phyloP scores from a whole-genome alignment of 1,139 yeast genomes.

The Yarrowia galli region DNA sequence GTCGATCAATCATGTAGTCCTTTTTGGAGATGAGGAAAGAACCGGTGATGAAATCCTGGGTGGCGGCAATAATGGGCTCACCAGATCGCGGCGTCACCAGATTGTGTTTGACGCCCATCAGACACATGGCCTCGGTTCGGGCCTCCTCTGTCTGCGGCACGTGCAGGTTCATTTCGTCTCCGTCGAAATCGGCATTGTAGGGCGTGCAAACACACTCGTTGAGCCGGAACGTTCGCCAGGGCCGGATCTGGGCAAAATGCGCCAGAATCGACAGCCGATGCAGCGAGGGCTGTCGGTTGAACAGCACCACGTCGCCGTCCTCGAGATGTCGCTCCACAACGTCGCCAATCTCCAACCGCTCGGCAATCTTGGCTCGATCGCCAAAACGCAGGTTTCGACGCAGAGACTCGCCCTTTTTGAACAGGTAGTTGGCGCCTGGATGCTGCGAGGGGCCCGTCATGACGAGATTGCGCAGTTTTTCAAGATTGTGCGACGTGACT shows the following conservation, averaged over 20 bases:
- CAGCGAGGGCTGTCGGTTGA: conserved; percentile 97
- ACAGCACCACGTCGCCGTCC: conserved; percentile 94
- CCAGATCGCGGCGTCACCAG: conserved; percentile 96
- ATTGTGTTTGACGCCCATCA: conserved; percentile 98
- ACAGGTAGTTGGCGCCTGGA: conserved; percentile 95
- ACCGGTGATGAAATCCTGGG: conserved; percentile 98
- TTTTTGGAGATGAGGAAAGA: conserved; percentile 91
- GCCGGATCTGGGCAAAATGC: conserved; percentile 94
- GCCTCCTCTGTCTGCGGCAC: conserved; percentile 99
- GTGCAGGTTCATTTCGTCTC: conserved; percentile 99
- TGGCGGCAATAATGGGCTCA: conserved; percentile 99
- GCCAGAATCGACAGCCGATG: conserved; percentile 93
- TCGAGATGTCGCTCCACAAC: conserved; percentile 97
- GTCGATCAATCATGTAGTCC: conserved; percentile 91
- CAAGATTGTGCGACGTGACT: conserved; percentile 86
- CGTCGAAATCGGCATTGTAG: conserved; percentile 98
- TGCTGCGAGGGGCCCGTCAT: conserved; percentile 85
- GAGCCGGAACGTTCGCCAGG: conserved; percentile 97
- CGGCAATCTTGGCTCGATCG: conserved; percentile 79
- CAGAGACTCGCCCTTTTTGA: conserved; percentile 82
- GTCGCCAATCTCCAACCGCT: conserved; percentile 81
- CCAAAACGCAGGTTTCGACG: conserved; percentile 91
- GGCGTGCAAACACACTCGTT: conserved; percentile 99
- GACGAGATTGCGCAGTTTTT: conserved; percentile 74
- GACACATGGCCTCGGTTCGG: conserved; percentile 93